A percentile compares a stretch with the other conserved stretches of the same genome.
These are phyloP conservation scores for Lanmaoa pseudosensibilis DNA, from an alignment of 768 basidiomycete genomes.

Conservation along the genomic window DNA sequence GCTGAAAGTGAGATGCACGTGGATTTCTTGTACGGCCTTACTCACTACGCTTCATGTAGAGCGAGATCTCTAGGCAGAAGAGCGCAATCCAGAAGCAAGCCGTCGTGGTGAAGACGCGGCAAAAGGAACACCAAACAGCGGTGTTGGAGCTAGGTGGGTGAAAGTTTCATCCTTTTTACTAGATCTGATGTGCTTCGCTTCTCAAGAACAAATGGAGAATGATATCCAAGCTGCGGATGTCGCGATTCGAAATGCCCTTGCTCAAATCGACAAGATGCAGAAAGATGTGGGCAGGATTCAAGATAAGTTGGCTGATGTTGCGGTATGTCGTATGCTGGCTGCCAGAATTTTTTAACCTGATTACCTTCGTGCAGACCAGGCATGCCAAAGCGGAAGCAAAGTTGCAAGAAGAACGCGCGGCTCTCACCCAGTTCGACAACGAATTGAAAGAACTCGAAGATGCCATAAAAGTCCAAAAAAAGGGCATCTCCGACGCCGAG, in stretches of 20 bases:
- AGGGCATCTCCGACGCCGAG: slow-evolving; percentile 64
- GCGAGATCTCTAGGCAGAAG: slow-evolving; percentile 79
- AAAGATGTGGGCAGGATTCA: slow-evolving; percentile 64
- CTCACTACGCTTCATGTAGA: slow-evolving; percentile 33
- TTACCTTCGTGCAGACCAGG: slow-evolving; percentile 39
- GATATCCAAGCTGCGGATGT: slow-evolving; percentile 29
- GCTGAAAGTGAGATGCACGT: slow-evolving; percentile 63
- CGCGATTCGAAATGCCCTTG: slow-evolving; percentile 32
- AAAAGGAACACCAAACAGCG: slow-evolving; percentile 88
- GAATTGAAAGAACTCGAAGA: slow-evolving; percentile 84
- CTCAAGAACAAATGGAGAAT: slow-evolving; percentile 30
- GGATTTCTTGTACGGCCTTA: not conserved
- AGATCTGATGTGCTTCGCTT: not conserved
- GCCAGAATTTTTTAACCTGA: not conserved
- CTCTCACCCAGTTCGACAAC: slow-evolving; percentile 82
- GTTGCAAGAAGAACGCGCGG: slow-evolving; percentile 83
- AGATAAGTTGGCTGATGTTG: slow-evolving; percentile 40
- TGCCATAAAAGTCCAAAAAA: slow-evolving; percentile 80
- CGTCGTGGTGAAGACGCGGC: slow-evolving; percentile 77
- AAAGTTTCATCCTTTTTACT: not conserved
- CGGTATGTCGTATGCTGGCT: slow-evolving; percentile 16
- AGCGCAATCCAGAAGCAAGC: slow-evolving; percentile 77
- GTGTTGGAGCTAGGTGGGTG: slow-evolving; percentile 81
- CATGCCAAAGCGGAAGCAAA: slow-evolving; percentile 67
- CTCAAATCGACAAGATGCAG: slow-evolving; percentile 52